Conservation (phyloP, 805 yeast species). For the Kregervanrija delftensis region DNA sequence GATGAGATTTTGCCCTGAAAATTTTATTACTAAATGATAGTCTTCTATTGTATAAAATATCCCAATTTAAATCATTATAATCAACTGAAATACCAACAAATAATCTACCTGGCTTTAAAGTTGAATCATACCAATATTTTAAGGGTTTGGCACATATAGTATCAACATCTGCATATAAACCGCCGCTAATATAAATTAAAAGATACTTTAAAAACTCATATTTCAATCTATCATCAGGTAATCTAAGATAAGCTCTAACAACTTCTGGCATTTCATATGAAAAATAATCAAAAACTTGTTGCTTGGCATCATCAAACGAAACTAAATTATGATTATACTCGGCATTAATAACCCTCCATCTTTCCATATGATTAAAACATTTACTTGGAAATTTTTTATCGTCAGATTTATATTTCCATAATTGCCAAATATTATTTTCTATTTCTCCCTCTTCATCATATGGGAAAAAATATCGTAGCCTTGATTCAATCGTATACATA, state of each 20-base stretch:
- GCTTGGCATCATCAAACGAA: conserved; percentile 24
- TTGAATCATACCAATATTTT: conserved; percentile 24
- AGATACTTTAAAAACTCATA: conserved; percentile 53
- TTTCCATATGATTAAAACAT: conserved; percentile 25
- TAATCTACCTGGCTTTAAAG: conserved; percentile 15
- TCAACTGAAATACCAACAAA: conserved; percentile 26
- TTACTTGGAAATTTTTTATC: conserved; percentile 24
- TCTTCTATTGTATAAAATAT: conserved; percentile 26
- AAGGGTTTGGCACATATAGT: conserved; percentile 46
- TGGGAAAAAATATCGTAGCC: conserved; percentile 20
- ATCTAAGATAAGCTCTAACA: conserved; percentile 38
- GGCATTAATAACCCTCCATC: conserved; percentile 27
- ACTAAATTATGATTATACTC: conserved; percentile 25
- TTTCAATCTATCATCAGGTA: conserved; percentile 45
- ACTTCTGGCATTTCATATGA: conserved; percentile 40
- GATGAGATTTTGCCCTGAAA: conserved; percentile 27
- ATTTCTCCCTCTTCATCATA: conserved; percentile 16
- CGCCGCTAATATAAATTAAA: conserved; percentile 46
- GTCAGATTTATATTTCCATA: conserved; percentile 21
- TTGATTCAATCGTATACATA: conserved; percentile 21
- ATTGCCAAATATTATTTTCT: conserved; percentile 27
- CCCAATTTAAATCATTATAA: conserved; percentile 28
- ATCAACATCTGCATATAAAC: conserved; percentile 59
- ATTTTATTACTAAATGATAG: conserved; percentile 23
- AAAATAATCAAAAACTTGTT: conserved; percentile 20